phyloP scores from a whole-genome alignment of 106 monocot genomes.

The Triglochin maritima region DNA sequence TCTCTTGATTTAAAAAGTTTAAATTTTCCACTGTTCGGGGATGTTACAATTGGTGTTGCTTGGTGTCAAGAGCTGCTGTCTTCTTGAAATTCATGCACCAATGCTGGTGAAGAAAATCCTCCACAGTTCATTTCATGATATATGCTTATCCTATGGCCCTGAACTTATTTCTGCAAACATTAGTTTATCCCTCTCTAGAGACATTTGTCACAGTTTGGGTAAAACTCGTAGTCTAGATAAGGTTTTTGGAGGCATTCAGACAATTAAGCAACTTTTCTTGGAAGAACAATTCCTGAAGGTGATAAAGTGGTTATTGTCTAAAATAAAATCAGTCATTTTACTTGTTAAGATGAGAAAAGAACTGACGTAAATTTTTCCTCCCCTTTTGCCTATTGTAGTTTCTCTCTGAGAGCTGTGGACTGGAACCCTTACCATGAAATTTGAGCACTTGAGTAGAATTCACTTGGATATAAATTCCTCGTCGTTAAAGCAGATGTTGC shows the following conservation, averaged over 20 bases:
- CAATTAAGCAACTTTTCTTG: background rate
- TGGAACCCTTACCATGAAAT: background rate
- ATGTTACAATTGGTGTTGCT: background rate
- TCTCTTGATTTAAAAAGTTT: no score
- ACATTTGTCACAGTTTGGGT: background rate
- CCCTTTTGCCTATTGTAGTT: background rate
- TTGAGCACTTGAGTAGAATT: background rate
- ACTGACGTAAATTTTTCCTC: no score
- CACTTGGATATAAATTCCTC: slow-evolving; percentile 6
- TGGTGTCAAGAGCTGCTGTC: background rate
- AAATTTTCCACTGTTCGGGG: no score
- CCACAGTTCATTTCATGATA: background rate
- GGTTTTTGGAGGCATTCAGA: background rate
- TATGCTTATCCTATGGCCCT: slow-evolving; percentile 2
- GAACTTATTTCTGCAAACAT: background rate
- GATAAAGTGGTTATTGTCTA: background rate
- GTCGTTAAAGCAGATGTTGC: background rate
- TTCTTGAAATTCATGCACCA: background rate
- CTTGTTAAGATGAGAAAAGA: no score
- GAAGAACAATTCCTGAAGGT: slow-evolving; percentile 5
- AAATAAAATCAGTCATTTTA: background rate
- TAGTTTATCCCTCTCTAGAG: background rate
- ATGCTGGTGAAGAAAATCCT: slow-evolving; percentile 1
- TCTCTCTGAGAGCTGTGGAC: background rate
- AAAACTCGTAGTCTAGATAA: background rate